Base-by-base conservation (phyloP, 257 asterid species). In the Penstemon newberryi region DNA sequence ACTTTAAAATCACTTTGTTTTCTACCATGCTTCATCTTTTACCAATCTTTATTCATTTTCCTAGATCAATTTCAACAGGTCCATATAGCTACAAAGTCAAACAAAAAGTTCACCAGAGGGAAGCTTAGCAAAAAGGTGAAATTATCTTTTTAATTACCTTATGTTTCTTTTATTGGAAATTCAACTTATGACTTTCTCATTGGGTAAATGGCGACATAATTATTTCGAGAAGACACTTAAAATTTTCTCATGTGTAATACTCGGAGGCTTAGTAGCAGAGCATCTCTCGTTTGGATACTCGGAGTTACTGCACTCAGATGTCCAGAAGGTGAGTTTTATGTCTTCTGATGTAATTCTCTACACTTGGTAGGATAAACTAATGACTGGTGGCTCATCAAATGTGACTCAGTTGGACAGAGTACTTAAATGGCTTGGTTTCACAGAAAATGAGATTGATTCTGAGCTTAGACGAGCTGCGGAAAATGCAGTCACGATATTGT, bases 231-330 rank as follows among this genome's bases (percentile, higher is more conserved):
- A 89, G 96, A 73, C 74, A 36, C 67, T 84, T 6, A 71, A 67
- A 52, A 83, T 63, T 52, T 86, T 86, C 66, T 19, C 80, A 6
- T 73, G 89, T 13, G 87, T 86, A 41, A 55, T 80, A 69, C 85
- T 86, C 15, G 95, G 89, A 65, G 95, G 96, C n/a, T 54, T 86
- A 79, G 78, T 78, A 7, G 86, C 88, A 50, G 96, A 89, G 63
- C 87, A 84, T 73, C 78, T 89, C 44, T 12, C 51, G 43, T 85
- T 80, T 47, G 96, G 96, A 33, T 82, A 82, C 90, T 83, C 95
- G 1, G 89, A 82, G 74, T 79, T 83, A 42, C 80, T 82, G 47
- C 92, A 89, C 77, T 83, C 92, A 0, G 96, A 87, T 77, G 95
- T 83, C 60, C 70, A 76, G 74, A 85, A 86, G 95, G 96, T 84